These are phyloP conservation scores for Kalmusia sp. DNA, from an alignment of 2,329 filamentous ascomycete genomes.

Conservation along the genomic window DNA sequence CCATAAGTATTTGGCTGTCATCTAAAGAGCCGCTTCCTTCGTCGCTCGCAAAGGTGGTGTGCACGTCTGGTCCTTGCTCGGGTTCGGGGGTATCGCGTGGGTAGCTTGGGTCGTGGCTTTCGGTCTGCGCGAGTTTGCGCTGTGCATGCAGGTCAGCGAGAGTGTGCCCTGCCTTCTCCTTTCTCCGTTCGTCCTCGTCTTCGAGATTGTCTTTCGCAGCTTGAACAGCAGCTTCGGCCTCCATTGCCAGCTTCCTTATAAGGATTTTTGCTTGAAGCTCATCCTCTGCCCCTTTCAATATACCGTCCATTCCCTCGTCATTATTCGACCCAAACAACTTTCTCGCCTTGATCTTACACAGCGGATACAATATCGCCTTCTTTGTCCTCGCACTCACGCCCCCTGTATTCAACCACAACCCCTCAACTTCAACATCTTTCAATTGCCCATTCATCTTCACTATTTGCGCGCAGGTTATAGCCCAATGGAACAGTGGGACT, in stretches of 20 bases:
- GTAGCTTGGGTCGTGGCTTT: background rate
- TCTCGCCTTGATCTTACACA: constrained; percentile 28
- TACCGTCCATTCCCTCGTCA: constrained; percentile 9
- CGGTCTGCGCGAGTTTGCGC: too few species aligned
- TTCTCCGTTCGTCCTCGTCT: background rate
- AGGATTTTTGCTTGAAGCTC: constrained; percentile 11
- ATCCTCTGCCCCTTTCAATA: constrained; percentile 11
- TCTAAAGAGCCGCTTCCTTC: background rate
- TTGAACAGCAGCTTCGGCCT: background rate
- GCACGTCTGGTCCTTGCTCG: constrained; percentile 16
- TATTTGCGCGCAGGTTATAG: constrained; percentile 33
- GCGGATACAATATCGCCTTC: constrained; percentile 20
- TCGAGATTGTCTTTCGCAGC: too few species aligned
- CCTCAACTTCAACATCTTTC: constrained; percentile 22
- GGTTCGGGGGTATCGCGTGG: background rate
- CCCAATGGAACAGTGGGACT: constrained; percentile 26
- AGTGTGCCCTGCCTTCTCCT: background rate
- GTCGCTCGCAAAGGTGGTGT: background rate
- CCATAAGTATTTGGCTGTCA: background rate
- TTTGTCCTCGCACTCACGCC: background rate
- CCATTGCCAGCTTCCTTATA: background rate
- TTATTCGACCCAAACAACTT: constrained; percentile 20
- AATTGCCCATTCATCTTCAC: constrained; percentile 21
- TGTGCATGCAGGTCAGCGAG: background rate
- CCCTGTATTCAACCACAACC: constrained; percentile 5